These are phyloP conservation scores for Aureobasidium sp. DNA, from an alignment of 2,329 filamentous ascomycete species.

Conservation along the genomic window DNA sequence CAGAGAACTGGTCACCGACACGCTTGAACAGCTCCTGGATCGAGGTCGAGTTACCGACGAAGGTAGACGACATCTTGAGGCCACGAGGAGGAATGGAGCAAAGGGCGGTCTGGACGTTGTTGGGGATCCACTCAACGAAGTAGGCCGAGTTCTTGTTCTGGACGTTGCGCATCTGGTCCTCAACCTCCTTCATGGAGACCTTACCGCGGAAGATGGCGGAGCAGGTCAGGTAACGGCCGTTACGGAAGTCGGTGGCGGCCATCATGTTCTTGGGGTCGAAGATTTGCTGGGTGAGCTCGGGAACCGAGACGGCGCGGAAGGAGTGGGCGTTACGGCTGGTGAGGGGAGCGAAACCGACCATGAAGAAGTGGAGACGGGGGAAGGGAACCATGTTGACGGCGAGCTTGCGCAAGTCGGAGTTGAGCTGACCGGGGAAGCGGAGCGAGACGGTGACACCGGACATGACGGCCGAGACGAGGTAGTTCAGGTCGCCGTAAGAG, in stretches of 20 bases:
- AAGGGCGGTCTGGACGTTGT: conserved; percentile 99
- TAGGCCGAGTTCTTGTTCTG: conserved; percentile 99
- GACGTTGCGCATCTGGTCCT: conserved; percentile 99
- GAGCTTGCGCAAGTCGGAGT: conserved; percentile 98
- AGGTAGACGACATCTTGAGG: conserved; percentile 98
- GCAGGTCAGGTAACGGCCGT: conserved; percentile 98
- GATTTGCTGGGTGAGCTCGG: conserved; percentile 99
- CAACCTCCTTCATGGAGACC: conserved; percentile 99
- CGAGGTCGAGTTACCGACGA: conserved; percentile 97
- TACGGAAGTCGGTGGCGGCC: conserved; percentile 99
- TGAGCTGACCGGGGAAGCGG: conserved; percentile 98
- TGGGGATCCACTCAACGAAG: conserved; percentile 99
- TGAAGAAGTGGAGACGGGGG: conserved; percentile 99
- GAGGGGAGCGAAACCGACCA: conserved; percentile 98
- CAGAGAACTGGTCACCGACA: conserved; percentile 98
- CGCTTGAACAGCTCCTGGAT: conserved; percentile 99
- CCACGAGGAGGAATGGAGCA: conserved; percentile 97
- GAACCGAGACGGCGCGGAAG: conserved; percentile 96
- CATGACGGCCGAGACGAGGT: conserved; percentile 99
- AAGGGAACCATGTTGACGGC: conserved; percentile 99
- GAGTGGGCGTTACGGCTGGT: conserved; percentile 86
- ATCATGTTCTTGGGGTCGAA: conserved; percentile 99
- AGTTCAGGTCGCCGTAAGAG: conserved; percentile 98
- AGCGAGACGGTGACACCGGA: conserved; percentile 97
- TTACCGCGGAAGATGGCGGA: conserved; percentile 99